Conservation (phyloP, 2,329 filamentous ascomycete genomes). For the Leptographium flavum region DNA sequence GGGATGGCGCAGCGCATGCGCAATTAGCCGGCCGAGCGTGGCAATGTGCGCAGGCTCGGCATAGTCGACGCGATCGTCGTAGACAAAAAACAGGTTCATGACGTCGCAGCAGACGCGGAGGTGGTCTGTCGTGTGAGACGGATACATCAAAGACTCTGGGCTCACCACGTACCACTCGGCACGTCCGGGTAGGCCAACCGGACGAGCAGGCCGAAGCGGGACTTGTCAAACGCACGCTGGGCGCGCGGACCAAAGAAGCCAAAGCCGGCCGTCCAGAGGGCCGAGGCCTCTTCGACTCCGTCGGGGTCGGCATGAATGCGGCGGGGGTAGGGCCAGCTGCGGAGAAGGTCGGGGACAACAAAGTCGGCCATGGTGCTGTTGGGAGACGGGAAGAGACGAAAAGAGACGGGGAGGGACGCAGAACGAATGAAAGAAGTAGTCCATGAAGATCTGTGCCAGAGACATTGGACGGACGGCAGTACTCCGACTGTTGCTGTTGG, state of each 20-base stretch:
- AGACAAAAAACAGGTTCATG: conserved; percentile 16
- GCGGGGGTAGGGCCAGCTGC: conserved; percentile 10
- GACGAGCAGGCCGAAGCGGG: conserved; percentile 11
- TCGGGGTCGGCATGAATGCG: conserved; percentile 9
- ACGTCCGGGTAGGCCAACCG: conserved; percentile 7
- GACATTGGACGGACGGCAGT: too few relatives aligned
- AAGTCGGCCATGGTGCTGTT: neutral
- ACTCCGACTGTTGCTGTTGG: too few relatives aligned
- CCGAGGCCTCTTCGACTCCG: conserved; percentile 3
- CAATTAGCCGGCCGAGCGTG: conserved; percentile 6
- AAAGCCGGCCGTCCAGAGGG: conserved; percentile 10
- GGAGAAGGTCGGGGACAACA: conserved; percentile 7
- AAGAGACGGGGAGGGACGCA: too few relatives aligned
- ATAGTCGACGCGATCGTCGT: conserved; percentile 14
- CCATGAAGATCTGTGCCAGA: too few relatives aligned
- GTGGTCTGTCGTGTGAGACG: conserved; percentile 2
- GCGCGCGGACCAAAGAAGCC: conserved; percentile 8
- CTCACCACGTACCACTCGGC: conserved; percentile 5
- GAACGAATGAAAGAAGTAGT: too few relatives aligned
- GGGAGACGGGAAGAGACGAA: too few relatives aligned
- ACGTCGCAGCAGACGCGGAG: conserved; percentile 11
- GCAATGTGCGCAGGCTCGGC: conserved; percentile 2
- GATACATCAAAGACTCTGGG: neutral
- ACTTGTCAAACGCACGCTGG: conserved; percentile 11
- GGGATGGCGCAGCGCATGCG: conserved; percentile 12